Evolutionary conservation across 2,329 filamentous ascomycete species (phyloP), one percentile per base, ranked within the genome.

Genomic region (Xylariaceae sp.): DNA sequence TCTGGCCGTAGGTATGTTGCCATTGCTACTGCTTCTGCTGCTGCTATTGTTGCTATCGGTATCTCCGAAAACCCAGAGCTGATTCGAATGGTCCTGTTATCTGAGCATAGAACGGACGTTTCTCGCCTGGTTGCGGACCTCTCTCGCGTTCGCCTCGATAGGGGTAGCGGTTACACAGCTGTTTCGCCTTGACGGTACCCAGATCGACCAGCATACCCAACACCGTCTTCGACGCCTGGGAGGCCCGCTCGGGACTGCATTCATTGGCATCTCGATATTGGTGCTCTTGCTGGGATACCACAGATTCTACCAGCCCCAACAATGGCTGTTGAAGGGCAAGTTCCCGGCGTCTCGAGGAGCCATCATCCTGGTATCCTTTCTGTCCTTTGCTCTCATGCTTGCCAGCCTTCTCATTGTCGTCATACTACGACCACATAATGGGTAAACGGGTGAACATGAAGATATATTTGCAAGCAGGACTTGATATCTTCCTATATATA

Each of bases 111-210:
- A 94, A 74, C 83, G 90, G 17, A 94, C 90, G 0, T 94, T 93
- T 73, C 83, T 94, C 37, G 90, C 90, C 57, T 94, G 90, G 90
- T 81, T 94, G 49, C 84, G 90, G 55, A 94, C 90, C 2, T 92
- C 88, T 2, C 81, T 94, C 42, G 86, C 88, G 23, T 94, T 94
- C 69, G 88, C 89, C 9, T 88, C 84, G 39, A 93, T 94, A 65
- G 90, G 90, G 59, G 89, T 94, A 61, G 90, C 89, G 49, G 83
- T 94, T 47, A 93, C 90, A 1, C 90, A 94, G 72, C 83, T 94
- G 52, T 93, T 94, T 76, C 87, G 90, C 30, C 84, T 94, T 59
- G 92, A 92, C 76, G 88, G 86, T 0, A 81, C 84, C 7, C 76
- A 88, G 47, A 70, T 75, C 18, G 67, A 71, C 45, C 73, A 70